Evolutionary conservation across 139 green algal genomes (phyloP).

Genomic region (Ettlia oleoabundans): DNA sequence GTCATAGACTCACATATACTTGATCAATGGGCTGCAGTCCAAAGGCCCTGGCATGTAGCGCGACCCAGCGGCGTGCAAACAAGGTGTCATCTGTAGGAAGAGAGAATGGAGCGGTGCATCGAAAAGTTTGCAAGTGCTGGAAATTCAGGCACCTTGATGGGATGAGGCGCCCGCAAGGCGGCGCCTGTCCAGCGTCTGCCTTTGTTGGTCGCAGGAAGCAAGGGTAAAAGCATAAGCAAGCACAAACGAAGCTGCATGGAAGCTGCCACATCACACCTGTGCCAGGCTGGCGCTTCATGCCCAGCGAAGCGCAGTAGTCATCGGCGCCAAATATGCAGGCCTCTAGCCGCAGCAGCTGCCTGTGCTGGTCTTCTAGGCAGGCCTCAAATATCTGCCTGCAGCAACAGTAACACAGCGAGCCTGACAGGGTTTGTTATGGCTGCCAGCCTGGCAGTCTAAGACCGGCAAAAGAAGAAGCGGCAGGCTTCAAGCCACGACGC

Average conservation of each 20-base stretch:
- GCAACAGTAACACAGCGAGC: too few relatives aligned
- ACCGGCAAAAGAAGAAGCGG: too few relatives aligned
- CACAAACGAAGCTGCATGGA: background rate
- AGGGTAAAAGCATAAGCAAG: background rate
- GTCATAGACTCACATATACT: constrained; percentile 40
- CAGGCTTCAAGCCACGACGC: too few relatives aligned
- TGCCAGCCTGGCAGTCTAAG: too few relatives aligned
- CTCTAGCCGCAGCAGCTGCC: constrained; percentile 37
- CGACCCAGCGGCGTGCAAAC: constrained; percentile 34
- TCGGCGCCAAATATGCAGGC: constrained; percentile 47
- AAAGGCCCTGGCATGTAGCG: constrained; percentile 27
- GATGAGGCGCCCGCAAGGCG: too few relatives aligned
- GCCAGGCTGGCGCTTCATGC: constrained; percentile 30
- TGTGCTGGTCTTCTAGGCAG: background rate
- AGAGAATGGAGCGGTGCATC: background rate
- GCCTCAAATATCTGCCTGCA: constrained; percentile 40
- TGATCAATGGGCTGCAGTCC: constrained; percentile 54
- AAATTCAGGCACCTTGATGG: too few relatives aligned
- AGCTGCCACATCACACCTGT: background rate
- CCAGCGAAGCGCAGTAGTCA: constrained; percentile 39
- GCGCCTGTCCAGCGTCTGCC: too few relatives aligned
- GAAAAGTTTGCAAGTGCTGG: too few relatives aligned
- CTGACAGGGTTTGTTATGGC: too few relatives aligned
- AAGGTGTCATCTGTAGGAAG: constrained; percentile 18
- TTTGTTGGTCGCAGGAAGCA: too few relatives aligned